Percentiles rank a stretch among this genome's conserved stretches.
Evolutionary conservation across 1,139 yeast genomes (phyloP).

Genomic region (Lodderomyces parapsilosis): DNA sequence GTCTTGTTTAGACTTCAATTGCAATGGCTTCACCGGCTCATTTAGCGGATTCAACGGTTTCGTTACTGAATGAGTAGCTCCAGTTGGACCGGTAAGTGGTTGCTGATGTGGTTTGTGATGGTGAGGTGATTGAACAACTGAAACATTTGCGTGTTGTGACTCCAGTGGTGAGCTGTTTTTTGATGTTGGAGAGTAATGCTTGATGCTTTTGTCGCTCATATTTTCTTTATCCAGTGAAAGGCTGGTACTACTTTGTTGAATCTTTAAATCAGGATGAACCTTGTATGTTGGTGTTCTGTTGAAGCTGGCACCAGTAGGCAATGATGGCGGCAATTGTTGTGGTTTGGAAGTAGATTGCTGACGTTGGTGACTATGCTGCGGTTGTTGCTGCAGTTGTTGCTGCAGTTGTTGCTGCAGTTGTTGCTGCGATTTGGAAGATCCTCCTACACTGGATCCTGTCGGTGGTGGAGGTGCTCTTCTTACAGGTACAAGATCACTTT

Average conservation of each 20-base stretch:
- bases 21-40: slow-evolving; percentile 16
- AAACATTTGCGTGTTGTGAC: slow-evolving; percentile 15
- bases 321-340: slow-evolving; percentile 9
- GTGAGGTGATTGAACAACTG: slow-evolving; percentile 11
- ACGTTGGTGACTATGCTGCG: not conserved
- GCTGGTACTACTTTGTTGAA: slow-evolving; percentile 20
- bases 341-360: slow-evolving; percentile 22
- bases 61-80: slow-evolving; percentile 14
- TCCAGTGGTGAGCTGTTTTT: slow-evolving; percentile 2
- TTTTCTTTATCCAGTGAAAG: slow-evolving; percentile 5
- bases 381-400: slow-evolving; percentile 11
- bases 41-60: slow-evolving; percentile 12
- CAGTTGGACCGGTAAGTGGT: slow-evolving; percentile 11
- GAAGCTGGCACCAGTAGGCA: not conserved
- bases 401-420: not conserved
- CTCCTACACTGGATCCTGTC: slow-evolving; percentile 6
- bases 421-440: not conserved
- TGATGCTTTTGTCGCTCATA: not conserved
- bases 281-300: slow-evolving; percentile 13
- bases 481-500: slow-evolving; percentile 40
- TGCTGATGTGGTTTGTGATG: slow-evolving; percentile 5
- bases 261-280: slow-evolving; percentile 34
- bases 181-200: not conserved
- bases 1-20: slow-evolving; percentile 10
- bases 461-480: slow-evolving; percentile 63